Base-by-base conservation (phyloP, 768 basidiomycete species). In the Boletus sp. region DNA sequence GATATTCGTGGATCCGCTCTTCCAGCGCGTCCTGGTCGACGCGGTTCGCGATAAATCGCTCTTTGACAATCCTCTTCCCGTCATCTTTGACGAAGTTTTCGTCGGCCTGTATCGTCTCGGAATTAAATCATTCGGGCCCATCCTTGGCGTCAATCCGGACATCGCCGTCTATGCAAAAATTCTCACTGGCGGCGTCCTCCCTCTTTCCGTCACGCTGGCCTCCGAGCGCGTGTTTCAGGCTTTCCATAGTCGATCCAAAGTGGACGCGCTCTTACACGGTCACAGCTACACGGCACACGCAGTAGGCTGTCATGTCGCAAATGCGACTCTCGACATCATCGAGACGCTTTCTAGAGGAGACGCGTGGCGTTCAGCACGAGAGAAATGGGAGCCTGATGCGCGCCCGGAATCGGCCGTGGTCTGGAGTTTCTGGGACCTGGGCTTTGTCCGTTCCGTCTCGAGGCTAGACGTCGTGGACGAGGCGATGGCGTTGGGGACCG, bases 41-140 rank as follows among this genome's bases (percentile, higher is more conserved):
- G 80, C 84, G 3, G 90, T 92, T 6, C 86, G 96, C 56, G 72
- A 78, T 28, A 65, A 67, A 33, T 70, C 69, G 12, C 62, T 76
- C 12, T 71, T 74, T 14, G 50, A 69, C 6, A 60, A 71, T 7
- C 89, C 90, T 4, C 76, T 98, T 14, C 94, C 96, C 0, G 88
- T 98, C 61, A 85, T 98, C 56, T 98, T 90, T 65, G 96, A 98
- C 70, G 96, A 98, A 71, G 96, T 98, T 10, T 98, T 98, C 67
- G 84, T 89, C 24, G 96, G 96, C 0, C 78, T 98, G n/a, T 84
- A 94, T 66, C 90, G 96, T 35, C 78, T 96, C 46, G 94, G 94
- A 1, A 74, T 89, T 65, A 75, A 83, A 56, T 87, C 87, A 47
- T 75, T 82, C 0, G 78, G 76, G 0, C 78, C 87, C 3, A 67